These are phyloP conservation scores for Claviceps capensis DNA, from an alignment of 2,329 filamentous ascomycete species.

Conservation along the genomic window DNA sequence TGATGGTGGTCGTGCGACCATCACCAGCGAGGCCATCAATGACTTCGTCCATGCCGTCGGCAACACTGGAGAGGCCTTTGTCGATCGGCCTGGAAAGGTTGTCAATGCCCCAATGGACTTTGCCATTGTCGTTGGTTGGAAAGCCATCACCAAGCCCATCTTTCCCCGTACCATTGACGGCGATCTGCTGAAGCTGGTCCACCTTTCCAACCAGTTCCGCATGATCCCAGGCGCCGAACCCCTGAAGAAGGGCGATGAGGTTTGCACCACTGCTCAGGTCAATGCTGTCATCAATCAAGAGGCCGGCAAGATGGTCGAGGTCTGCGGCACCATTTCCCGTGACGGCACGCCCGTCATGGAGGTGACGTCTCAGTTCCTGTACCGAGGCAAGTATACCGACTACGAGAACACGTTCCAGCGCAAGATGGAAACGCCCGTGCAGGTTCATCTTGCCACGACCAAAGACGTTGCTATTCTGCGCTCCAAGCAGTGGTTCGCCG, in stretches of 20 bases:
- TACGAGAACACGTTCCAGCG: constrained; percentile 98
- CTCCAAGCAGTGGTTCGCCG: constrained; percentile 95
- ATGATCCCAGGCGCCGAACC: constrained; percentile 95
- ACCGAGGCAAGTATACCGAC: constrained; percentile 83
- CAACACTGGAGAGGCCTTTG: constrained; percentile 94
- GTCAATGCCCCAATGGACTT: constrained; percentile 98
- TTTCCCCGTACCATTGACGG: constrained; percentile 95
- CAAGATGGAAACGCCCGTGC: constrained; percentile 89
- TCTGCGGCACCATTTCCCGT: constrained; percentile 90
- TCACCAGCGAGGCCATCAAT: constrained; percentile 87
- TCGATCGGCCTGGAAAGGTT: constrained; percentile 86
- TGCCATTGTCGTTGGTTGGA: constrained; percentile 95
- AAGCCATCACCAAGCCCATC: constrained; percentile 98
- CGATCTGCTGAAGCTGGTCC: constrained; percentile 88
- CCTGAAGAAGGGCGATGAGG: constrained; percentile 85
- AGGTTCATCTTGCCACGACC: constrained; percentile 72
- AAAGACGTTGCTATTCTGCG: constrained; percentile 89
- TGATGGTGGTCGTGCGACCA: constrained; percentile 73
- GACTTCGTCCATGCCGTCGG: constrained; percentile 99
- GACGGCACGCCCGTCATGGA: constrained; percentile 86
- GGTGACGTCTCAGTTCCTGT: constrained; percentile 95
- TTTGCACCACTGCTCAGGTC: constrained; percentile 87
- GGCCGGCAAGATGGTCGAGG: constrained; percentile 98
- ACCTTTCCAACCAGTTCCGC: constrained; percentile 93
- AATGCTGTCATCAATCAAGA: constrained; percentile 98